phyloP scores from a whole-genome alignment of 176 grass and related monocot genomes.

The Canna indica region DNA sequence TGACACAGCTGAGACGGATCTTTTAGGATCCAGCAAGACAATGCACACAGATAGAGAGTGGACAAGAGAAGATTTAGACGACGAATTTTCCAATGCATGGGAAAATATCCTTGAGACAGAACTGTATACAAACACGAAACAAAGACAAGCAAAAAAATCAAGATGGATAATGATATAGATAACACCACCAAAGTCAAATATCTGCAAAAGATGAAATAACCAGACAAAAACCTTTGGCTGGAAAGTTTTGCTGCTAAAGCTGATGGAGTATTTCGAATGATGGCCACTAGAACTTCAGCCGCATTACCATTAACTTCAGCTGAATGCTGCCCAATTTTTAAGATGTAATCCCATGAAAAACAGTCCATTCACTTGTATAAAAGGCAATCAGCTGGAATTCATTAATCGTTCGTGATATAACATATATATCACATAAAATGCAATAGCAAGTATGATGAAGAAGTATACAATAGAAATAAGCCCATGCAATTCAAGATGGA shows the following conservation, averaged over 20 bases:
- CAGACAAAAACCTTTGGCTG: conserved; percentile 16
- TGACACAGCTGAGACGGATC: conserved; percentile 2
- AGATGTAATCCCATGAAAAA: background rate
- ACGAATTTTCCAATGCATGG: conserved; percentile 17
- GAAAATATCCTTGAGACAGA: conserved; percentile 19
- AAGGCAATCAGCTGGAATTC: background rate
- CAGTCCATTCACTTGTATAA: background rate
- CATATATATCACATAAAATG: background rate
- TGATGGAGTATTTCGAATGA: conserved; percentile 25
- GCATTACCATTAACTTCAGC: conserved; percentile 25
- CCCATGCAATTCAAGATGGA: background rate
- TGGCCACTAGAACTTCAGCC: conserved; percentile 16
- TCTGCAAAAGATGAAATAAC: background rate
- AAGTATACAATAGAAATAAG: background rate
- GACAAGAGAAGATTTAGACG: conserved; percentile 17
- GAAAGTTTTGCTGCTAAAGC: conserved; percentile 23
- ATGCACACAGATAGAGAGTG: conserved; percentile 26
- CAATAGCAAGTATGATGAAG: background rate
- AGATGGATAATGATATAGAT: background rate
- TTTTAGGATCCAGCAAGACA: conserved; percentile 24
- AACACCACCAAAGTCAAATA: background rate
- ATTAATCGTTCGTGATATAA: background rate
- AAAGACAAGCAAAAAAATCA: background rate
- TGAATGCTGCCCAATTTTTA: conserved; percentile 5
- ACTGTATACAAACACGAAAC: conserved; percentile 4